Conservation (phyloP, 805 yeast genomes). For the Clavispora phyllophila region DNA sequence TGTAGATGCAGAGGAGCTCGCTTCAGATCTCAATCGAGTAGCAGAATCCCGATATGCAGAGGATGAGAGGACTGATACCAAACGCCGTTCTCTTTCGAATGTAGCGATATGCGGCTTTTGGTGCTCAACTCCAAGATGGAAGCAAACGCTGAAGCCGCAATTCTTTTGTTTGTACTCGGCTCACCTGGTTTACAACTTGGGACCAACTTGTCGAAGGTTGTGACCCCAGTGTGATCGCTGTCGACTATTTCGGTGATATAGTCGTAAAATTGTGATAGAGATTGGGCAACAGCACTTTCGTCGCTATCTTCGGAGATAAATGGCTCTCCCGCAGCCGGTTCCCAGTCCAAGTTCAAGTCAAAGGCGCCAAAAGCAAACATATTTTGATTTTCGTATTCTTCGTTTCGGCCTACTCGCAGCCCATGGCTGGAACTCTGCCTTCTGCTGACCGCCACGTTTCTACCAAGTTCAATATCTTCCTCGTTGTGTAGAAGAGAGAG, state of each 20-base stretch:
- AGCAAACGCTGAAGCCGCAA: conserved; percentile 13
- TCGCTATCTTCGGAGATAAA: neutral
- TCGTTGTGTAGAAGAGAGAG: neutral
- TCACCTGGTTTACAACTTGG: neutral
- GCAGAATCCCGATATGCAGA: neutral
- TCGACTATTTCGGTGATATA: neutral
- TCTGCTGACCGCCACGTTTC: neutral
- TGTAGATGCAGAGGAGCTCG: too few relatives aligned
- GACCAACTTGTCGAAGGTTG: neutral
- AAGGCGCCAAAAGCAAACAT: neutral
- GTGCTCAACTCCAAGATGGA: conserved; percentile 11
- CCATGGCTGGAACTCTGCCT: neutral
- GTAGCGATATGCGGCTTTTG: neutral
- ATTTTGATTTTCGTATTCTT: neutral
- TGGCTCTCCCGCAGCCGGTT: neutral
- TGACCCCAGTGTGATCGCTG: neutral
- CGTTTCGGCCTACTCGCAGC: neutral
- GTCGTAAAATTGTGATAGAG: neutral
- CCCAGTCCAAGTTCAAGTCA: neutral
- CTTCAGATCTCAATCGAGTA: too few relatives aligned
- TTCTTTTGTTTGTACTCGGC: neutral
- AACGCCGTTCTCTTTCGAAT: neutral
- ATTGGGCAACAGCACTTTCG: neutral
- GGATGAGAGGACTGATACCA: neutral
- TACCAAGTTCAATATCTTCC: conserved; percentile 12